Evolutionary conservation across 768 basidiomycete genomes (phyloP), one percentile per base, ranked within the genome.

Genomic region (Filobasidium floriforme): DNA sequence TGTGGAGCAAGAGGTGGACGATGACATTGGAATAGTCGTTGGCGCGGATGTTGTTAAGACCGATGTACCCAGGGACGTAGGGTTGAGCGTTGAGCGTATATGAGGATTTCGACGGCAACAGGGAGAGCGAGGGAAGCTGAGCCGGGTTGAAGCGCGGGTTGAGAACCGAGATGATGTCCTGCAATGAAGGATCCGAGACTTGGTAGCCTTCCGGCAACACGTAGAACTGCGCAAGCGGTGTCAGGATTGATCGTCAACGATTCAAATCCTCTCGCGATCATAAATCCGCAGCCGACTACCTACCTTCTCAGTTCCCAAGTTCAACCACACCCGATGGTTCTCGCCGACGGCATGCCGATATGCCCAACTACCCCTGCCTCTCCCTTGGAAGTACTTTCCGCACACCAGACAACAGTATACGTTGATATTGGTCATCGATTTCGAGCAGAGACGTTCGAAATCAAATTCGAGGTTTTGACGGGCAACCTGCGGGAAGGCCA

Each of bases 11-110:
- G 15, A 90, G 85, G 69, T 98, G 93, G 60, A 98, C 89, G 74
- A 98, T 86, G 69, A 96, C 93, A 76, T 98, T 99, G 85, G 96
- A 88, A 76, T 96, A 92, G 76, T 97, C 94, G 78, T 98, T 94
- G 73, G 85, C 82, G 80, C 96, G 94, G 82, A 99, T 94, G 77
- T 99, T 92, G 82, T 99, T 98, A 60, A 99, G 82, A 55, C 96
- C 96, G 75, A 98, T 86, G 78, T 89, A 97, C 1, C 96, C 96
- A 62, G 93, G 89, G 59, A 89, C 80, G 79, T 98, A 99, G 28
- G 89, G 84, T 68, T 86, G 87, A 52, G 85, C 85, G 7, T 83
- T 77, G 55, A 99, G 84, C 75, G 97, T 94, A 74, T 91, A 94
- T 1, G 90, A 91, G 19, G 86, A 85, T 73, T 87, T 88, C 15